Conservation (phyloP, 2,329 filamentous ascomycete species). For the Monosporascus sp. region DNA sequence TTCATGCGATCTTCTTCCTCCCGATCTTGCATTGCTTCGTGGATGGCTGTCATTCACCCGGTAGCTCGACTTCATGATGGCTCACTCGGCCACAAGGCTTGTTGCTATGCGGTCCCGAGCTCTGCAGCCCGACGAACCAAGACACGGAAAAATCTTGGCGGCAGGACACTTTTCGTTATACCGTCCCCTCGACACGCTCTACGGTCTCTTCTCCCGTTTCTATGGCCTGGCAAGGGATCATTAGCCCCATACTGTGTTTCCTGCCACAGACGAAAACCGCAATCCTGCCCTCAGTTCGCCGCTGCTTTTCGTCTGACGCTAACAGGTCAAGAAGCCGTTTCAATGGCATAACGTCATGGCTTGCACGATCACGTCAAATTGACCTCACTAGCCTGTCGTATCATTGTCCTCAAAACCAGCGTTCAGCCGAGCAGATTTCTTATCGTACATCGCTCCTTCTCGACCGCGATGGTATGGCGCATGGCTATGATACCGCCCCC, state of each 20-base stretch:
- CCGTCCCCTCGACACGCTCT: too few relatives aligned
- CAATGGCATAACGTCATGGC: not conserved
- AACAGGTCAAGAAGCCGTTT: not conserved
- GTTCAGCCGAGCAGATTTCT: not conserved
- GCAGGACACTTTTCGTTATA: too few relatives aligned
- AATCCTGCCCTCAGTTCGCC: not conserved
- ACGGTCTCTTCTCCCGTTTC: too few relatives aligned
- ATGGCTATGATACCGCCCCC: not conserved
- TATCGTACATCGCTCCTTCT: not conserved
- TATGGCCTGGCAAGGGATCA: too few relatives aligned
- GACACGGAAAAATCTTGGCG: too few relatives aligned
- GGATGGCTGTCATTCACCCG: too few relatives aligned
- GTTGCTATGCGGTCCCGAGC: too few relatives aligned
- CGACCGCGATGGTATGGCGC: not conserved
- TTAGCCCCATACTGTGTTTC: not conserved
- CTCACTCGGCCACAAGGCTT: too few relatives aligned
- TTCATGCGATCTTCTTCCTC: not conserved
- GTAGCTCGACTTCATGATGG: too few relatives aligned
- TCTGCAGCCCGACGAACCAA: too few relatives aligned
- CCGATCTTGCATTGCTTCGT: not conserved
- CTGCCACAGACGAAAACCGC: not conserved
- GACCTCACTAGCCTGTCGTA: not conserved
- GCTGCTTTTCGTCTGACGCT: not conserved
- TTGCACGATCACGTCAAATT: not conserved
- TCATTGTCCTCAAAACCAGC: not conserved